phyloP scores from a whole-genome alignment of 2,329 filamentous ascomycete genomes.

The Lizonia empirigonia region DNA sequence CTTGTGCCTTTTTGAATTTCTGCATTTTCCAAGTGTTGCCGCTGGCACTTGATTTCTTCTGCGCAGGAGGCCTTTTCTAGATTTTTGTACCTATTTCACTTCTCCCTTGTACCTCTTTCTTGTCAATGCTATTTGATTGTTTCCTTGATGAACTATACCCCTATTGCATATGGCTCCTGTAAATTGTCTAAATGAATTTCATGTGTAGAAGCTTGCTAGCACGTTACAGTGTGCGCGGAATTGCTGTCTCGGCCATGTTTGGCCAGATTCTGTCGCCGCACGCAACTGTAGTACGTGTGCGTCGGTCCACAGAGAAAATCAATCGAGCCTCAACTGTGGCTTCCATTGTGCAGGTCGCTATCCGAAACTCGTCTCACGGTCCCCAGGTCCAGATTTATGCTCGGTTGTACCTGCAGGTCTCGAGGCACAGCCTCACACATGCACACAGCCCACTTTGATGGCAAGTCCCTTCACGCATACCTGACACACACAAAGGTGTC shows the following conservation, averaged over 20 bases:
- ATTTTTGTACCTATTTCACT: constrained; percentile 24
- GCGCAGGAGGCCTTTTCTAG: constrained; percentile 9
- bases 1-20: background rate
- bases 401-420: constrained; percentile 5
- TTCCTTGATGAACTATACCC: constrained; percentile 1
- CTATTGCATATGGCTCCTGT: background rate
- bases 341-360: background rate
- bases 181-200: background rate
- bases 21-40: background rate
- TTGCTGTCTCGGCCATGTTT: background rate
- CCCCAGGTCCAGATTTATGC: background rate
- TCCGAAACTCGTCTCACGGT: constrained; percentile 7
- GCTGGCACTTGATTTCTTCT: background rate
- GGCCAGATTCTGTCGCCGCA: background rate
- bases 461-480: constrained; percentile 1
- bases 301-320: background rate
- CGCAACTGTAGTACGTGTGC: background rate
- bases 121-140: constrained; percentile 21
- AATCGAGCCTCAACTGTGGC: constrained; percentile 5
- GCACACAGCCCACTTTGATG: constrained; percentile 19
- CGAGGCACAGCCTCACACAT: constrained; percentile 20
- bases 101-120: constrained; percentile 19
- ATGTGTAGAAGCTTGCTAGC: background rate
- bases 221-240: background rate
- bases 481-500: background rate